phyloP scores from a whole-genome alignment of 2,329 filamentous ascomycete species.

The Colletotrichum graminicola region DNA sequence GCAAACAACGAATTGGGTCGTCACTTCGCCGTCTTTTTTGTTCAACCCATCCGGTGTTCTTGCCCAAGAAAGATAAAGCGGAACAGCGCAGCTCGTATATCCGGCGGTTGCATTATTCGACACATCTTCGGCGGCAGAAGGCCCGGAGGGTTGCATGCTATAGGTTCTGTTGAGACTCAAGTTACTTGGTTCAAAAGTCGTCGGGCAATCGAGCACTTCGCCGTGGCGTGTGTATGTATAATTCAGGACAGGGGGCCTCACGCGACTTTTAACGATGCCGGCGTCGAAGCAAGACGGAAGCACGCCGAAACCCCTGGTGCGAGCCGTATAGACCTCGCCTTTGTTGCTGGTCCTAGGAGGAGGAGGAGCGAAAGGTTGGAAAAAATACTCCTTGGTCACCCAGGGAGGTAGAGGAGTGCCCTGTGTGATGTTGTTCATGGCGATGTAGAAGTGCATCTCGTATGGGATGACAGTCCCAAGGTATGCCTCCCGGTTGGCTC shows the following conservation, averaged over 20 bases:
- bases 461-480: constrained; percentile 34
- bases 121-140: neutral
- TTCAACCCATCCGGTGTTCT: neutral
- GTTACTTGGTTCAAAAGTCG: neutral
- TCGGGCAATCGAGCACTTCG: constrained; percentile 7
- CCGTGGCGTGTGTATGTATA: constrained; percentile 9
- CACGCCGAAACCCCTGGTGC: constrained; percentile 48
- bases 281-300: constrained; percentile 8
- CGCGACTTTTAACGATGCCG: neutral
- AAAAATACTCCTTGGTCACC: constrained; percentile 59
- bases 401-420: constrained; percentile 62
- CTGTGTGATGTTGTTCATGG: constrained; percentile 59
- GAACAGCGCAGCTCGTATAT: neutral
- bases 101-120: neutral
- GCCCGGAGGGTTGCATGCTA: neutral
- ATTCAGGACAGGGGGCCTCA: neutral
- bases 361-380: constrained; percentile 56
- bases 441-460: constrained; percentile 50
- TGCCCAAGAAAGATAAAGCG: neutral
- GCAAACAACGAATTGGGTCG: constrained; percentile 46
- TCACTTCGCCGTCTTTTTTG: constrained; percentile 20
- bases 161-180: neutral
- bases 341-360: neutral
- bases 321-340: constrained; percentile 35
- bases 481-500: neutral